These are phyloP conservation scores for Ophiostoma fasciatum DNA, from an alignment of 2,329 filamentous ascomycete genomes.

Conservation along the genomic window DNA sequence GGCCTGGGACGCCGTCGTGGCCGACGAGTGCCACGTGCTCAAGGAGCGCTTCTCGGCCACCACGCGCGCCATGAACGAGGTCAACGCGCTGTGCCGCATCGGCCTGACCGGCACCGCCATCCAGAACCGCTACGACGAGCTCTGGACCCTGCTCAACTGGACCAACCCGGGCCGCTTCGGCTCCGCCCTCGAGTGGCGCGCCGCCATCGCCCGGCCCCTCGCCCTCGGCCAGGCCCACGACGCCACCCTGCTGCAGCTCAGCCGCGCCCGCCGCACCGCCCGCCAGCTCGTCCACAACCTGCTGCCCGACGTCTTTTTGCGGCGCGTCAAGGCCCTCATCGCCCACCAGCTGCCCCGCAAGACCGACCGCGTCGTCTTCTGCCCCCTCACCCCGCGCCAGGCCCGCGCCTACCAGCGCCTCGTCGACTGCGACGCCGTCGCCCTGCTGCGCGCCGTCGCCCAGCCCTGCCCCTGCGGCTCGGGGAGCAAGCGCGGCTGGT, in stretches of 20 bases:
- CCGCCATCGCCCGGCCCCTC: conserved; percentile 62
- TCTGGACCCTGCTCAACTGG: conserved; percentile 96
- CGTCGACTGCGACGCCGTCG: conserved; percentile 55
- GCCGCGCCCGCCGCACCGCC: conserved; percentile 65
- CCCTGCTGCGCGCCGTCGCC: conserved; percentile 51
- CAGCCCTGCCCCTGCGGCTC: conserved; percentile 58
- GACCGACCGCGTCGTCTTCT: conserved; percentile 88
- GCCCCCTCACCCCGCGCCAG: conserved; percentile 72
- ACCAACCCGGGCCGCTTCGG: conserved; percentile 67
- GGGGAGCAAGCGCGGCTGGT: conserved; percentile 62
- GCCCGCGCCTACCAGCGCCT: conserved; percentile 71
- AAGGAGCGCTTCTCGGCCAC: conserved; percentile 68
- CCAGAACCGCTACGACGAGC: conserved; percentile 93
- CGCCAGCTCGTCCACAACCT: conserved; percentile 75
- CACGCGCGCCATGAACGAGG: conserved; percentile 73
- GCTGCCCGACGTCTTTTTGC: conserved; percentile 76
- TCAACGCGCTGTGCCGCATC: conserved; percentile 85
- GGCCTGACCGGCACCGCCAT: conserved; percentile 92
- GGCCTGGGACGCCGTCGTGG: conserved; percentile 85
- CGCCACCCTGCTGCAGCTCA: conserved; percentile 70
- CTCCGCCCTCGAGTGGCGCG: conserved; percentile 58
- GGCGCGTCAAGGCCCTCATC: conserved; percentile 85
- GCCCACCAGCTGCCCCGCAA: conserved; percentile 89
- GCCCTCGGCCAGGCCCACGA: conserved; percentile 86
- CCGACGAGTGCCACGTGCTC: conserved; percentile 83